These are phyloP conservation scores for Umbelopsis sp. DNA, from an alignment of 371 early-diverging fungal species.

Conservation along the genomic window DNA sequence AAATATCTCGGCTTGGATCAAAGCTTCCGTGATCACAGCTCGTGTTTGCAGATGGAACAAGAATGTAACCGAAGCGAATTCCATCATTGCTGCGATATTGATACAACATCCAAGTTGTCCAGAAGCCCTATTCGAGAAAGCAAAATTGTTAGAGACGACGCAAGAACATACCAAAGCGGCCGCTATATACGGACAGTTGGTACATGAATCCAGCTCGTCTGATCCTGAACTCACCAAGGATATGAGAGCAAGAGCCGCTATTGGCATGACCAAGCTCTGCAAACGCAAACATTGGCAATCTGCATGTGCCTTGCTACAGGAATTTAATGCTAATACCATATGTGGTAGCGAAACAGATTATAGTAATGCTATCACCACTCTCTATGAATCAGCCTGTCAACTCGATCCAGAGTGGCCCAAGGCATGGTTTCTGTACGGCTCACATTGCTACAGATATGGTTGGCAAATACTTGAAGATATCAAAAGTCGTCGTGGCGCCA, in stretches of 20 bases:
- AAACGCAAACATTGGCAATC: neutral
- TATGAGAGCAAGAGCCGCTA: neutral
- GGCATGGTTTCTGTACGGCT: slow-evolving; percentile 69
- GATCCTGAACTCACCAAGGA: neutral
- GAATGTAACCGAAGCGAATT: neutral
- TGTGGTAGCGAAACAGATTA: neutral
- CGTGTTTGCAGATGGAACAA: slow-evolving; percentile 18
- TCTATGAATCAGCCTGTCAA: slow-evolving; percentile 29
- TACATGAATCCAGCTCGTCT: neutral
- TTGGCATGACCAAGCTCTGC: neutral
- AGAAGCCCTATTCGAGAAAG: neutral
- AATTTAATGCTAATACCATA: neutral
- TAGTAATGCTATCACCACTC: neutral
- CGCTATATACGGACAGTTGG: slow-evolving; percentile 1
- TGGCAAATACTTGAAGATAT: slow-evolving; percentile 65
- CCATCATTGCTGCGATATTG: neutral
- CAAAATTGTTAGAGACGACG: neutral
- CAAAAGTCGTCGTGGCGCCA: slow-evolving; percentile 20
- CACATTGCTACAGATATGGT: slow-evolving; percentile 65
- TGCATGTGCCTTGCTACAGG: neutral
- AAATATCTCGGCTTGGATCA: neutral
- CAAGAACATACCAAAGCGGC: neutral
- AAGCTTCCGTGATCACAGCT: neutral
- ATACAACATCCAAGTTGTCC: neutral
- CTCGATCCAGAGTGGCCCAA: slow-evolving; percentile 39